phyloP scores from a whole-genome alignment of 306 rosid genomes.

The Begonia fuchsioides region DNA sequence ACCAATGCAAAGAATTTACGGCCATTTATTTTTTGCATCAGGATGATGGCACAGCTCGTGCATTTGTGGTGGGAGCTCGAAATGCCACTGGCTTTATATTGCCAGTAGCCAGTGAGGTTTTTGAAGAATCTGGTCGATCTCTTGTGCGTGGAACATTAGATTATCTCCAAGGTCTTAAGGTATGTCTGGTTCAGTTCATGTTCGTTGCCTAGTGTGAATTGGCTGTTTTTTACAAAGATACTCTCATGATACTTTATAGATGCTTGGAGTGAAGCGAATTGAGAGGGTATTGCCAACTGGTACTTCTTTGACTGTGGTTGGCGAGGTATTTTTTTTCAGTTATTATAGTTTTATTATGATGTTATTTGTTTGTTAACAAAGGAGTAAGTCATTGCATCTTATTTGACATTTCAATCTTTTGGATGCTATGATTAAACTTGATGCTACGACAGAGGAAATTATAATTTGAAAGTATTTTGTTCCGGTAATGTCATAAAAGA shows the following conservation, averaged over 20 bases:
- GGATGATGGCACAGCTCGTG: slow-evolving; percentile 88
- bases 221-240: not conserved
- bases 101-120: slow-evolving; percentile 80
- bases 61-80: slow-evolving; percentile 83
- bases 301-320: slow-evolving; percentile 89
- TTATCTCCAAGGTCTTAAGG: slow-evolving; percentile 99
- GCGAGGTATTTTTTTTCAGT: slow-evolving; percentile 61
- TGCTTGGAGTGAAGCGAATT: slow-evolving; percentile 95
- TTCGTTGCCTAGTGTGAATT: slow-evolving; percentile 4
- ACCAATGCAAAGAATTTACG: not conserved
- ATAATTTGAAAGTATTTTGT: too few species aligned
- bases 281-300: slow-evolving; percentile 92
- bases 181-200: slow-evolving; percentile 13
- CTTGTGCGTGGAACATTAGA: slow-evolving; percentile 95
- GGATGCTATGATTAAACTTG: too few species aligned
- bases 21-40: slow-evolving; percentile 6
- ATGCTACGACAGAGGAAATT: too few species aligned
- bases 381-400: too few species aligned
- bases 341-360: not conserved
- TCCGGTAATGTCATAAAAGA: too few species aligned
- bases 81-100: slow-evolving; percentile 71
- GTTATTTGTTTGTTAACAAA: not conserved
- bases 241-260: slow-evolving; percentile 28
- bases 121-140: slow-evolving; percentile 93
- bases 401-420: too few species aligned